Evolutionary conservation across 441 rosid genomes (phyloP), one percentile per base, ranked within the genome.

Genomic region (Pelargonium myrrhifolium): DNA sequence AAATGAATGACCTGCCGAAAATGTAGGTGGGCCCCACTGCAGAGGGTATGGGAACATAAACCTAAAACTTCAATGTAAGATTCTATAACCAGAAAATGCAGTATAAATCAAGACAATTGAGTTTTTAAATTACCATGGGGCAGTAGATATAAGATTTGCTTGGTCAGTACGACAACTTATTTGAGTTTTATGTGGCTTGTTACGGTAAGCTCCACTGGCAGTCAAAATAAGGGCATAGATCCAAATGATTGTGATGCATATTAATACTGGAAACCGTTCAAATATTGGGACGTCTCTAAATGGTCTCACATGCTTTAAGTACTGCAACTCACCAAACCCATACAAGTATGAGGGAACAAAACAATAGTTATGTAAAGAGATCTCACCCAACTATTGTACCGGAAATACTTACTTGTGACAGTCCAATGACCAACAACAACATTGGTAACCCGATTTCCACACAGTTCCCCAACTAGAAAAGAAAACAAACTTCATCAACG

Each of bases 1-100:
- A 75, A 87, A 83, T 9, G 86, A 81, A 80, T 87, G 93, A 20
- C 90, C 89, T 12, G 84, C 93, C 10, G 89, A 73, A 77, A 87
- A 87, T n/a, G 90, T 87, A 18, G 93, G 93, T 6, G 93, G 83
- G 0, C 93, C 93, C 93, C 93, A 87, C 39, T 87, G 93, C 18
- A 87, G 87, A 75, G 93, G 93, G 75, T 85, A 87, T 9, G 93
- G 93, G 70, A 86, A 83, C 70, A 76, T 84, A 75, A 87, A 81
- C 93, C 93, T 87, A 75, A 68, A 71, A 45, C 26, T 21, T 65
- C 59, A 65, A 12, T 42, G 64, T 70, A 62, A 72, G 78, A 28
- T 28, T 61, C 31, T 9, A 53, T 24, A 65, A 58, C 49, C 8
- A 64, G 65, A 8, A 51, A 64, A 12, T n/a, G 56, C 2, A 43